These are phyloP conservation scores for Cercospora zeae-maydis DNA, from an alignment of 2,329 filamentous ascomycete genomes.

Conservation along the genomic window DNA sequence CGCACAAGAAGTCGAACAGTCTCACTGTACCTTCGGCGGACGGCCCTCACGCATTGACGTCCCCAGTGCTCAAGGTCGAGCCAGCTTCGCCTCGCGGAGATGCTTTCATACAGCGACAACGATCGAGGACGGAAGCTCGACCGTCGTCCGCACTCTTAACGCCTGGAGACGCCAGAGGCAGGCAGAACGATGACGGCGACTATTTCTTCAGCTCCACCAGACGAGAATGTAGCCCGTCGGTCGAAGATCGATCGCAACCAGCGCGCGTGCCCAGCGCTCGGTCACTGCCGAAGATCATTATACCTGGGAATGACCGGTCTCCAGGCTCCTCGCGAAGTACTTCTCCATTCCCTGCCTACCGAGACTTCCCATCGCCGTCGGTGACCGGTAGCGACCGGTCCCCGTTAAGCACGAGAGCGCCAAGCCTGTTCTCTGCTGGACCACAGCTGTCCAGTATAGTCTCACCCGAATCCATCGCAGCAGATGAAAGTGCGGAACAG, in stretches of 20 bases:
- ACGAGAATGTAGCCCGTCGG: conserved; percentile 13
- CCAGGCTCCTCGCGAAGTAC: conserved; percentile 41
- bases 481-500: conserved; percentile 29
- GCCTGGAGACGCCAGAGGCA: conserved; percentile 15
- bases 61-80: conserved; percentile 19
- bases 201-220: conserved; percentile 18
- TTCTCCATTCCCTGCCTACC: conserved; percentile 66
- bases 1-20: conserved; percentile 11
- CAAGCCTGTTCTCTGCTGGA: conserved; percentile 57
- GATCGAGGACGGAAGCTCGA: conserved; percentile 13
- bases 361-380: conserved; percentile 46
- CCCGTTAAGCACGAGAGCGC: conserved; percentile 36
- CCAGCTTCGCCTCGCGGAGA: conserved; percentile 22
- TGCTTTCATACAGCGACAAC: conserved; percentile 9
- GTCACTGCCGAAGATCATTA: conserved; percentile 41
- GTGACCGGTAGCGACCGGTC: conserved; percentile 38
- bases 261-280: conserved; percentile 32
- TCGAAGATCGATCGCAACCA: conserved; percentile 22
- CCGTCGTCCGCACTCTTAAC: conserved; percentile 15
- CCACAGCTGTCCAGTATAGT: conserved; percentile 14
- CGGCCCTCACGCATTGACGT: conserved; percentile 1
- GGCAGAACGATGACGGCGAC: conserved; percentile 8
- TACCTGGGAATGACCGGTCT: conserved; percentile 36
- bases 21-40: conserved; percentile 9
- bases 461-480: conserved; percentile 37